phyloP scores from a whole-genome alignment of 805 yeast species.

The Kuraishia hungarica region DNA sequence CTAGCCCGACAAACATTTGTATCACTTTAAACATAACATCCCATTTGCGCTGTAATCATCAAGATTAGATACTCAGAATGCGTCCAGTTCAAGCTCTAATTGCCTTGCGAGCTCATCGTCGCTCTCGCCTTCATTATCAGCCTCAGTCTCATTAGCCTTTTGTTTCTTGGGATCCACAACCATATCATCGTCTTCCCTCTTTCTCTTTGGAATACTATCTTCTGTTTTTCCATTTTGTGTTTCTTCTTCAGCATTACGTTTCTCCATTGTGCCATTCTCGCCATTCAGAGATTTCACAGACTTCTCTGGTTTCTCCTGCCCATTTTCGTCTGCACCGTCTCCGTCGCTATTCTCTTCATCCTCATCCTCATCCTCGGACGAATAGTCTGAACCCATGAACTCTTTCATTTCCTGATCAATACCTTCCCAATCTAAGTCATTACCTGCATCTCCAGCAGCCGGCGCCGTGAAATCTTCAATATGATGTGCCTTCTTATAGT shows the following conservation, averaged over 20 bases:
- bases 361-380: conserved; percentile 16
- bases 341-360: conserved; percentile 7
- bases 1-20: no score
- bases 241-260: not conserved
- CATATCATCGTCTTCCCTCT: not conserved
- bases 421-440: conserved; percentile 40
- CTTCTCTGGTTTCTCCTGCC: not conserved
- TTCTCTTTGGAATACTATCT: not conserved
- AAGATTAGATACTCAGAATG: conserved; percentile 3
- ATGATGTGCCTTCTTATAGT: conserved; percentile 26
- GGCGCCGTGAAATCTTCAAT: conserved; percentile 34
- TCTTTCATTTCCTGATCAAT: conserved; percentile 51
- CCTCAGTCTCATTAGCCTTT: not conserved
- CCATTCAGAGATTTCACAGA: not conserved
- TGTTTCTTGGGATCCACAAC: not conserved
- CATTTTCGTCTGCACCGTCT: conserved; percentile 1
- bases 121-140: conserved; percentile 10
- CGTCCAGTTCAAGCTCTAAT: conserved; percentile 35
- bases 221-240: not conserved
- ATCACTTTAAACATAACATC: no score
- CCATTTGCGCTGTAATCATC: no score
- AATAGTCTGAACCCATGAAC: conserved; percentile 36
- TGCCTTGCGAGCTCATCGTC: conserved; percentile 33
- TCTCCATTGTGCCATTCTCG: not conserved
- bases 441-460: conserved; percentile 27